Conservation (phyloP, 495 filamentous ascomycete genomes). For the Cladorrhinum samala region DNA sequence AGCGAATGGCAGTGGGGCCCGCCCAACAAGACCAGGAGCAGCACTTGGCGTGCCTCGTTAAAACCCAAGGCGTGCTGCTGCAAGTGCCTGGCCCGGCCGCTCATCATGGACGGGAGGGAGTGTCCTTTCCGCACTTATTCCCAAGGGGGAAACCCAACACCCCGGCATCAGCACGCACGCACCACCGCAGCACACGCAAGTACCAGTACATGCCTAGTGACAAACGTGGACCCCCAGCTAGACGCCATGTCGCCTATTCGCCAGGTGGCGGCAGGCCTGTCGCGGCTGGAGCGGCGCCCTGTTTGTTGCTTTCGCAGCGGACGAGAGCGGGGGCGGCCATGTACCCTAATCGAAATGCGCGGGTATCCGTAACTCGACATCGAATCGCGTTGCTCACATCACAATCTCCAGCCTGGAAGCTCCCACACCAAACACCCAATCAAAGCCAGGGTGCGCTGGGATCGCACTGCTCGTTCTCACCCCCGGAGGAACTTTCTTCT, state of each 20-base stretch:
- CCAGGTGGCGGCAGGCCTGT: constrained; percentile 2
- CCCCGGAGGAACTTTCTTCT: constrained; percentile 3
- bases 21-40: not conserved
- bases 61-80: constrained; percentile 10
- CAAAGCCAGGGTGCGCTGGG: not conserved
- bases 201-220: constrained; percentile 18
- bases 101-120: constrained; percentile 21
- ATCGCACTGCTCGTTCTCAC: not conserved
- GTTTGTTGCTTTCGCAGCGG: not conserved
- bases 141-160: constrained; percentile 13
- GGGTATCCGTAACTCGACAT: not conserved
- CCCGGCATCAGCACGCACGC: not conserved
- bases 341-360: not conserved
- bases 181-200: constrained; percentile 1
- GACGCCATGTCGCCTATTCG: constrained; percentile 9
- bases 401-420: not conserved
- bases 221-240: constrained; percentile 7
- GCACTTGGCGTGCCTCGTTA: constrained; percentile 5
- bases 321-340: not conserved
- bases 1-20: not conserved
- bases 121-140: constrained; percentile 16
- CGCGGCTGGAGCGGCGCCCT: not conserved
- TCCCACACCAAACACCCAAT: not conserved
- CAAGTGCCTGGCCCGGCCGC: constrained; percentile 27
- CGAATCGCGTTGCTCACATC: not conserved